Conservation (phyloP, 495 filamentous ascomycete genomes). For the Penicillium manginii region DNA sequence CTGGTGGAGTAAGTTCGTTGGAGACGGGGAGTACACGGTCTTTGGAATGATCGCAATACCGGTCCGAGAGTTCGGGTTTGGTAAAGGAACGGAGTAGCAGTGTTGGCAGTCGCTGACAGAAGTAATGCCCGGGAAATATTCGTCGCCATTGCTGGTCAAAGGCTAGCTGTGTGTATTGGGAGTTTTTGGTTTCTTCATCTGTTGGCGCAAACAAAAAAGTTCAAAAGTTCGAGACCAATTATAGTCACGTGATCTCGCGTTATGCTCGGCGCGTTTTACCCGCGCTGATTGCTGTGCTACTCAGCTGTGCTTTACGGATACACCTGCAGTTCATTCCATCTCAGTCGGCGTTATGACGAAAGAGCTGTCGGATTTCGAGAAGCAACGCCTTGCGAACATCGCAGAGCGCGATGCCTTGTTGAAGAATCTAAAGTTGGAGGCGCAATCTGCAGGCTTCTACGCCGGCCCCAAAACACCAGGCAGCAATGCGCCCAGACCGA, state of each 20-base stretch:
- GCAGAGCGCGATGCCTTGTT: constrained; percentile 73
- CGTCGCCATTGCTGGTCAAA: constrained; percentile 20
- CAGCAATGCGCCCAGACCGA: constrained; percentile 37
- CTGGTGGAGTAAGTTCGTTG: constrained; percentile 18
- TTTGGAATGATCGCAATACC: constrained; percentile 16
- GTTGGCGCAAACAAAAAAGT: constrained; percentile 4
- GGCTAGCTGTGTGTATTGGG: too few species aligned
- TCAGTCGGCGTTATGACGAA: constrained; percentile 5
- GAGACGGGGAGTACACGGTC: constrained; percentile 12
- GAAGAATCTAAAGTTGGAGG: constrained; percentile 56
- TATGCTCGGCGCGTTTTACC: constrained; percentile 12
- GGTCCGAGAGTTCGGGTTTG: constrained; percentile 64
- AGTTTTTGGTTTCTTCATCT: background rate
- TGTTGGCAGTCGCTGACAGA: constrained; percentile 26
- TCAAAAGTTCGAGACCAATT: constrained; percentile 4
- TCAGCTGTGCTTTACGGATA: background rate
- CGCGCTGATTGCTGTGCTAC: constrained; percentile 8
- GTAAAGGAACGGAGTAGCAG: constrained; percentile 67
- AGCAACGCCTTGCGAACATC: constrained; percentile 71
- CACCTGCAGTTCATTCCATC: constrained; percentile 3
- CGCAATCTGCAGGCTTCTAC: constrained; percentile 57
- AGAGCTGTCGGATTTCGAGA: constrained; percentile 68
- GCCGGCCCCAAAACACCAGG: constrained; percentile 35
- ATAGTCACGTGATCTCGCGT: constrained; percentile 30
- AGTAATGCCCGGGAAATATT: constrained; percentile 28